A percentile compares a stretch with the other conserved stretches of the same genome.
These are phyloP conservation scores for Lomentospora prolificans DNA, from an alignment of 2,329 filamentous ascomycete species.

Conservation along the genomic window DNA sequence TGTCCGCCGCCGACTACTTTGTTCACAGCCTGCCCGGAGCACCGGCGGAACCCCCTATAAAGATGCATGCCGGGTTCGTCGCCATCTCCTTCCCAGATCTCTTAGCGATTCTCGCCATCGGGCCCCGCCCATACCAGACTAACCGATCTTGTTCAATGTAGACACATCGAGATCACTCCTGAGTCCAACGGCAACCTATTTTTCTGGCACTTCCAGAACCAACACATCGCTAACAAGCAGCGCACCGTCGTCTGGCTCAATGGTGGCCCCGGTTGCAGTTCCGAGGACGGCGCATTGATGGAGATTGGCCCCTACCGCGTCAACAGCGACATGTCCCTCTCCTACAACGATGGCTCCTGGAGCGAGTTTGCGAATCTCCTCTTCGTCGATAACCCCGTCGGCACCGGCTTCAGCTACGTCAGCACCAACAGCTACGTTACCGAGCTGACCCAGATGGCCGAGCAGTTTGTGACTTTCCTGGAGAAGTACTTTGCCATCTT, in stretches of 20 bases:
- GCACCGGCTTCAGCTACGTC: constrained; percentile 92
- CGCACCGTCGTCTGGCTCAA: constrained; percentile 95
- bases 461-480: constrained; percentile 78
- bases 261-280: constrained; percentile 92
- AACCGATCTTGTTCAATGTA: no score
- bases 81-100: neutral
- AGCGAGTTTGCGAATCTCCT: constrained; percentile 95
- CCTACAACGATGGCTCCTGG: constrained; percentile 91
- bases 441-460: constrained; percentile 80
- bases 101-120: no score
- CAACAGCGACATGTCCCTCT: constrained; percentile 60
- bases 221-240: constrained; percentile 85
- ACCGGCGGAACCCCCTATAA: constrained; percentile 64
- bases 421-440: constrained; percentile 79
- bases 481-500: constrained; percentile 89
- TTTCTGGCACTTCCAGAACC: constrained; percentile 97
- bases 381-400: constrained; percentile 95
- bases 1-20: constrained; percentile 67
- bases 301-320: constrained; percentile 91
- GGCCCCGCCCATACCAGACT: no score
- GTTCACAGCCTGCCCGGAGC: constrained; percentile 77
- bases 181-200: constrained; percentile 88
- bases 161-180: constrained; percentile 82
- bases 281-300: constrained; percentile 92
- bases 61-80: constrained; percentile 95